These are phyloP conservation scores for Ganoderma sinense DNA, from an alignment of 1,284 basidiomycete genomes.

Conservation along the genomic window DNA sequence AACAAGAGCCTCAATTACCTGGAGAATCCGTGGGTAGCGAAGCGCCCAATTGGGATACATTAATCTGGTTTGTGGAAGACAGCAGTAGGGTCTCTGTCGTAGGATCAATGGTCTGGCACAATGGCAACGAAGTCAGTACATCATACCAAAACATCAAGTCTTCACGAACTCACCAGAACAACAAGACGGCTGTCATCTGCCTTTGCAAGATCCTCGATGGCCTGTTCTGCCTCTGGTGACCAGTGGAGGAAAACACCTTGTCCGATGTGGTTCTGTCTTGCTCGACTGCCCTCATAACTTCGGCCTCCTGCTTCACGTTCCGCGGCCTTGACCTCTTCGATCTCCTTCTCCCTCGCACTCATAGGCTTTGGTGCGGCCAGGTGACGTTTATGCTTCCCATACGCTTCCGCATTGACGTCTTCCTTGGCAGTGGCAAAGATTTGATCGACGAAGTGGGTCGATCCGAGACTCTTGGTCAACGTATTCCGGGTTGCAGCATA, in stretches of 20 bases:
- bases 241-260: constrained; percentile 68
- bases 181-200: constrained; percentile 62
- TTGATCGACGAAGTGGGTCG: constrained; percentile 77
- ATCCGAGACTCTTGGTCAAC: constrained; percentile 80
- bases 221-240: constrained; percentile 68
- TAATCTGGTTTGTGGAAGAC: constrained; percentile 45
- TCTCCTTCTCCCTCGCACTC: constrained; percentile 81
- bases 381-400: constrained; percentile 79
- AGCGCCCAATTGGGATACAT: constrained; percentile 52
- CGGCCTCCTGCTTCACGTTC: constrained; percentile 62
- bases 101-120: constrained; percentile 65
- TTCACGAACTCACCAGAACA: constrained; percentile 62
- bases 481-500: constrained; percentile 87
- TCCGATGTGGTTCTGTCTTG: constrained; percentile 63
- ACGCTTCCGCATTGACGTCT: constrained; percentile 71
- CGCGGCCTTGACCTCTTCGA: constrained; percentile 77
- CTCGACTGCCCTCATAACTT: constrained; percentile 64
- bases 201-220: constrained; percentile 62
- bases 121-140: background rate
- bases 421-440: constrained; percentile 84
- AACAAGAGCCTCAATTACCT: constrained; percentile 43
- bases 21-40: constrained; percentile 60
- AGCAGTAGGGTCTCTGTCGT: constrained; percentile 63
- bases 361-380: constrained; percentile 81
- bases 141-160: background rate